Percentiles rank a stretch among this genome's conserved stretches.
phyloP scores from a whole-genome alignment of 352 stramenopile genomes.

The Phytopythium cucurbitacearum region DNA sequence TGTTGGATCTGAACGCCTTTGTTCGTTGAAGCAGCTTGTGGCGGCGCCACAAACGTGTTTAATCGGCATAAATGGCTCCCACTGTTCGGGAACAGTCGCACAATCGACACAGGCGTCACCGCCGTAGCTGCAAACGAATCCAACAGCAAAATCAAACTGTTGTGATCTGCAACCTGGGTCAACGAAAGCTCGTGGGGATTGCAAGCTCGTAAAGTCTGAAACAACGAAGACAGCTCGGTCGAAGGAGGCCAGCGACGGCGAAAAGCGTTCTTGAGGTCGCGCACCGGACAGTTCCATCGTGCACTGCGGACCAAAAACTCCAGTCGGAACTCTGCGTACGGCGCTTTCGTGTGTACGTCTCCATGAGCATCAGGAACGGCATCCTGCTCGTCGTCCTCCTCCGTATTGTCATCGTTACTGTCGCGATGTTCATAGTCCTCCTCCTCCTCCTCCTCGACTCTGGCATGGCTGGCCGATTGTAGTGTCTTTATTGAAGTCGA shows the following conservation, averaged over 20 bases:
- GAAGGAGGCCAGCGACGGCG: conserved; percentile 53
- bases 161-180: conserved; percentile 48
- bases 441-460: not conserved
- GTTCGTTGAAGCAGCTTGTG: conserved; percentile 1
- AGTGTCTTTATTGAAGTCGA: conserved; percentile 24
- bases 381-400: conserved; percentile 26
- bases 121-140: conserved; percentile 74
- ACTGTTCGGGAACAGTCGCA: conserved; percentile 52
- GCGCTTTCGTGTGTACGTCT: conserved; percentile 19
- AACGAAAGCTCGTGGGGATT: conserved; percentile 32
- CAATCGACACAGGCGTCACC: conserved; percentile 65
- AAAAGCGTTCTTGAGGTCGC: conserved; percentile 44
- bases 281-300: conserved; percentile 45
- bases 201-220: conserved; percentile 38
- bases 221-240: conserved; percentile 37
- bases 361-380: conserved; percentile 15
- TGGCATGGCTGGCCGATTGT: conserved; percentile 1
- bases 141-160: conserved; percentile 72
- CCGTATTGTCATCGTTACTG: conserved; percentile 15
- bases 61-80: conserved; percentile 49
- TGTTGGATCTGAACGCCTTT: conserved; percentile 27
- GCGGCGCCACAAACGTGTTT: conserved; percentile 41
- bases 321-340: conserved; percentile 28
- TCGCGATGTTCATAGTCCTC: conserved; percentile 7
- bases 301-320: conserved; percentile 33